A percentile compares a stretch with the other conserved stretches of the same genome.
Evolutionary conservation across 2,329 filamentous ascomycete genomes (phyloP).

Genomic region (Diaporthe vaccinii): DNA sequence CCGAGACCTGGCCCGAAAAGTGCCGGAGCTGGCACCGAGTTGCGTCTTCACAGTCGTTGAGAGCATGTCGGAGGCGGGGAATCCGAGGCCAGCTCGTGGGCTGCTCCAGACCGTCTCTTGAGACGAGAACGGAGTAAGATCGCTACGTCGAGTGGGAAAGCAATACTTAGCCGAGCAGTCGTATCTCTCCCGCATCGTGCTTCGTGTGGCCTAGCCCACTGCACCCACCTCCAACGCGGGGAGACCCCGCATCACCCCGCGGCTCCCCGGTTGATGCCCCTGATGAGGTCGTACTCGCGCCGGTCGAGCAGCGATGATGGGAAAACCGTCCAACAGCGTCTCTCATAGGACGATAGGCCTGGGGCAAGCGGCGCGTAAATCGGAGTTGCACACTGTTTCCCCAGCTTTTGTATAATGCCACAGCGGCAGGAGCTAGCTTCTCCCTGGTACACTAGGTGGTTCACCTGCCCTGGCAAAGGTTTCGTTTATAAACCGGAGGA

Average conservation of each 20-base stretch:
- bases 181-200: background rate
- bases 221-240: slow-evolving; percentile 8
- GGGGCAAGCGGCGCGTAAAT: slow-evolving; percentile 19
- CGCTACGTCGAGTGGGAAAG: background rate
- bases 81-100: background rate
- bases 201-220: background rate
- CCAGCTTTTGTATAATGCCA: background rate
- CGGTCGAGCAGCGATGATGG: background rate
- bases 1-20: background rate
- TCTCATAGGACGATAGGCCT: background rate
- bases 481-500: background rate
- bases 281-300: background rate
- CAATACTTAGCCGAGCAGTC: background rate
- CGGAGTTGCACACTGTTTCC: background rate
- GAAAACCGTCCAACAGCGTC: background rate
- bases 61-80: background rate
- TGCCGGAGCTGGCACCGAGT: background rate
- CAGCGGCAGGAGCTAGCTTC: background rate
- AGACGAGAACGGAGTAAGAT: background rate
- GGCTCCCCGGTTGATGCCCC: background rate
- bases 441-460: background rate
- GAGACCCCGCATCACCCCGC: slow-evolving; percentile 29
- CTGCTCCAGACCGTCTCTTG: background rate
- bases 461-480: background rate
- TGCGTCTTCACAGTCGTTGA: background rate